Percentiles rank a stretch among this genome's conserved stretches.
Evolutionary conservation across 805 yeast species (phyloP).

Genomic region (Myxozyma geophila): DNA sequence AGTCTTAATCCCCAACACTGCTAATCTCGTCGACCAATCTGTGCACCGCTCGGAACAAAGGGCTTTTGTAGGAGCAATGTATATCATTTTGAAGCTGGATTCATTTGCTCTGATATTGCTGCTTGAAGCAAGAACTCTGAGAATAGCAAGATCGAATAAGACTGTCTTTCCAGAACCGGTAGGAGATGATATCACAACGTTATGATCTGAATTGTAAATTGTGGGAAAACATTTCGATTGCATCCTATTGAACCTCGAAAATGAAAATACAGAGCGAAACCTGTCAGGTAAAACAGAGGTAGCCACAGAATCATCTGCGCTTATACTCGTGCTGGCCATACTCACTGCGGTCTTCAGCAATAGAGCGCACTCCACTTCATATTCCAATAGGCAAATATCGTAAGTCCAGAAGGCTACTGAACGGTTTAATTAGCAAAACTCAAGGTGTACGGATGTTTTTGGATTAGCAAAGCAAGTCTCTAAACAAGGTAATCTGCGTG

Average conservation of each 20-base stretch:
- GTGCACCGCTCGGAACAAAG: constrained; percentile 56
- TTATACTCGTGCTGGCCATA: neutral
- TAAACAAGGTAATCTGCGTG: neutral
- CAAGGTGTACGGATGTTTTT: too few relatives aligned
- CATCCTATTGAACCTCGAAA: constrained; percentile 54
- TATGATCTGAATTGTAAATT: constrained; percentile 47
- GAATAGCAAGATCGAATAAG: constrained; percentile 57
- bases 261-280: constrained; percentile 47
- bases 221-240: constrained; percentile 52
- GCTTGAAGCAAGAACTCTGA: constrained; percentile 37
- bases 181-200: constrained; percentile 58
- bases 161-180: constrained; percentile 67
- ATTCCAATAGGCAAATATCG: too few relatives aligned
- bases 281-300: constrained; percentile 46
- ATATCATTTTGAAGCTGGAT: constrained; percentile 44
- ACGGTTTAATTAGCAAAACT: too few relatives aligned
- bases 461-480: too few relatives aligned
- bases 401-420: too few relatives aligned
- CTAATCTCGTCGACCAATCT: constrained; percentile 54
- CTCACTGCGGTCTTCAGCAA: too few relatives aligned
- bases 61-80: constrained; percentile 66
- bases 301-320: neutral
- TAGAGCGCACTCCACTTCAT: too few relatives aligned
- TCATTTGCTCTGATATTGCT: neutral
- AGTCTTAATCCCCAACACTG: constrained; percentile 49